Percentiles rank a stretch among this genome's conserved stretches.
These are phyloP conservation scores for Hymenoscyphus fructigenus DNA, from an alignment of 2,329 filamentous ascomycete species.

Conservation along the genomic window DNA sequence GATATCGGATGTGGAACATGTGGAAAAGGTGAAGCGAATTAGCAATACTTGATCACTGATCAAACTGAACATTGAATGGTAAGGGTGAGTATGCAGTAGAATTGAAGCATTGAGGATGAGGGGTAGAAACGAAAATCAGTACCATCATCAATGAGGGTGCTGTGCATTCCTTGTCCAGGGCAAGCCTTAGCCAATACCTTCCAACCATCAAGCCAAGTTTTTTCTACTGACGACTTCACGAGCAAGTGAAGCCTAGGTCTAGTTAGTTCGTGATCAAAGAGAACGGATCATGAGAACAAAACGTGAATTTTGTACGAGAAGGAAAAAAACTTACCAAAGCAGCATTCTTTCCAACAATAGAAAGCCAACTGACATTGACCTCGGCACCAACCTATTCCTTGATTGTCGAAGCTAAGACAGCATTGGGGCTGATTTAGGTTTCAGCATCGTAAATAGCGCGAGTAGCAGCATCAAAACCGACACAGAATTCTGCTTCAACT, in stretches of 20 bases:
- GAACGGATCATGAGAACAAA: no score
- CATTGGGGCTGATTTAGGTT: not conserved
- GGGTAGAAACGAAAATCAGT: not conserved
- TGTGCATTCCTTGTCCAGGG: not conserved
- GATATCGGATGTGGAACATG: not conserved
- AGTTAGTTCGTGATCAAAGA: not conserved
- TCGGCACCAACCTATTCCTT: not conserved
- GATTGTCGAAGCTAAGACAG: not conserved
- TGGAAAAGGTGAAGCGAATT: not conserved
- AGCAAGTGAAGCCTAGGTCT: not conserved
- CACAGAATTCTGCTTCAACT: slow-evolving; percentile 3
- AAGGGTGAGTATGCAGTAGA: not conserved
- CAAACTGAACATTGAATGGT: not conserved
- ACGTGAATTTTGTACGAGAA: no score
- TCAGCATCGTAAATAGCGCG: not conserved
- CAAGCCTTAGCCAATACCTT: not conserved
- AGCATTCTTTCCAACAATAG: not conserved
- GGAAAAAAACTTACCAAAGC: not conserved
- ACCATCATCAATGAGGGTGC: not conserved
- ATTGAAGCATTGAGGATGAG: not conserved
- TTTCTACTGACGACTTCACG: not conserved
- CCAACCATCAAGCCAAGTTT: not conserved
- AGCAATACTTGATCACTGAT: not conserved
- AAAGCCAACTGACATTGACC: not conserved
- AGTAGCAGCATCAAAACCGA: not conserved